phyloP scores from a whole-genome alignment of 2,329 filamentous ascomycete genomes.

The Rhynchosporium graminicola region DNA sequence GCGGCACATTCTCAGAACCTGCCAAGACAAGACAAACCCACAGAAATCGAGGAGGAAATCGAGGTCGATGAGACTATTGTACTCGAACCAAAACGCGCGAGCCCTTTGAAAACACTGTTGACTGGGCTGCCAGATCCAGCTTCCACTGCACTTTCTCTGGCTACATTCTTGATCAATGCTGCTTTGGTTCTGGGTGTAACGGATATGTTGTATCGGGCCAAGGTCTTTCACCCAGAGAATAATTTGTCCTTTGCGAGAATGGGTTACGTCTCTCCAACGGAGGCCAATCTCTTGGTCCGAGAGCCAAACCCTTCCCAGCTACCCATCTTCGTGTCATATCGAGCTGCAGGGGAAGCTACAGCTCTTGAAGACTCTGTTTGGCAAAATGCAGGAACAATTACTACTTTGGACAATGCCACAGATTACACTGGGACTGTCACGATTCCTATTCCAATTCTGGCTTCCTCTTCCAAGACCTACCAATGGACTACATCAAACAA shows the following conservation, averaged over 20 bases:
- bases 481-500: slow-evolving; percentile 87
- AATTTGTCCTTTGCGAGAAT: slow-evolving; percentile 84
- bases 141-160: slow-evolving; percentile 64
- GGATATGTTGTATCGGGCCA: slow-evolving; percentile 77
- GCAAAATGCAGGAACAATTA: slow-evolving; percentile 66
- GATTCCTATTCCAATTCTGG: slow-evolving; percentile 59
- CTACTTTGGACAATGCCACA: slow-evolving; percentile 69
- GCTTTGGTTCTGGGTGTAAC: slow-evolving; percentile 67
- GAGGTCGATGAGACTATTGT: slow-evolving; percentile 64
- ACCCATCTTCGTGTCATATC: slow-evolving; percentile 72
- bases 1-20: slow-evolving; percentile 35
- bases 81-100: slow-evolving; percentile 57
- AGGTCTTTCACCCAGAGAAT: slow-evolving; percentile 66
- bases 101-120: slow-evolving; percentile 66
- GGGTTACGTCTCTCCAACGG: slow-evolving; percentile 80
- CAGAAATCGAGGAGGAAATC: slow-evolving; percentile 52
- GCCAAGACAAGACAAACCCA: slow-evolving; percentile 36
- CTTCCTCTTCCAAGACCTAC: slow-evolving; percentile 71
- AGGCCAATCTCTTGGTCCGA: slow-evolving; percentile 79
- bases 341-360: slow-evolving; percentile 52
- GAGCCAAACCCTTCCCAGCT: slow-evolving; percentile 77
- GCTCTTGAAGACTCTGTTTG: slow-evolving; percentile 61
- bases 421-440: slow-evolving; percentile 78
- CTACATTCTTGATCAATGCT: slow-evolving; percentile 73
- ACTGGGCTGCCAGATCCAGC: slow-evolving; percentile 73